Conservation (phyloP, 176 grass and related monocot species). For the Carex myosuroides region DNA sequence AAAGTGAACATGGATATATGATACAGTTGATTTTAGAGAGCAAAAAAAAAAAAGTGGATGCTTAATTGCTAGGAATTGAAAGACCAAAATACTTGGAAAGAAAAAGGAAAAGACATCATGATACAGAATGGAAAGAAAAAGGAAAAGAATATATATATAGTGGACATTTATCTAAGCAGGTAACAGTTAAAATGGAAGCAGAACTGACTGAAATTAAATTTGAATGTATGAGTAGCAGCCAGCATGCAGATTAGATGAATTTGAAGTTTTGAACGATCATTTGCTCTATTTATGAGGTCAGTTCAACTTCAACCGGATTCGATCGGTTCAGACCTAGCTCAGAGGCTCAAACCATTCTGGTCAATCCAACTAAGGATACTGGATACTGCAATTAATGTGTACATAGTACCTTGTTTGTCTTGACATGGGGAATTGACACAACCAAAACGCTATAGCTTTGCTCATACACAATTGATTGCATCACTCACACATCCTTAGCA, state of each 20-base stretch:
- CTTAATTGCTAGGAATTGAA: neutral
- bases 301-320: neutral
- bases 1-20: no score
- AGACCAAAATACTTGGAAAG: neutral
- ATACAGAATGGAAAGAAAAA: neutral
- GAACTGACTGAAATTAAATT: neutral
- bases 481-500: constrained; percentile 35
- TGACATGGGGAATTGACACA: constrained; percentile 21
- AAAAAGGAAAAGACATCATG: neutral
- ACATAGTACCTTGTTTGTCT: constrained; percentile 13
- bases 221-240: neutral
- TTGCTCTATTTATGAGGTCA: neutral
- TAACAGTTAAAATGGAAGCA: neutral
- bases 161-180: neutral
- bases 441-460: constrained; percentile 58
- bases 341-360: neutral
- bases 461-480: constrained; percentile 27
- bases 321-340: neutral
- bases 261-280: neutral
- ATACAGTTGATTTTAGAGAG: neutral
- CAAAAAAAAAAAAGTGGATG: no score
- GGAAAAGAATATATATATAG: neutral
- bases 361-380: neutral
- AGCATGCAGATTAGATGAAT: neutral
- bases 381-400: constrained; percentile 2